Conservation (phyloP, 2,329 filamentous ascomycete species). For the Paraphaeosphaeria minitans region DNA sequence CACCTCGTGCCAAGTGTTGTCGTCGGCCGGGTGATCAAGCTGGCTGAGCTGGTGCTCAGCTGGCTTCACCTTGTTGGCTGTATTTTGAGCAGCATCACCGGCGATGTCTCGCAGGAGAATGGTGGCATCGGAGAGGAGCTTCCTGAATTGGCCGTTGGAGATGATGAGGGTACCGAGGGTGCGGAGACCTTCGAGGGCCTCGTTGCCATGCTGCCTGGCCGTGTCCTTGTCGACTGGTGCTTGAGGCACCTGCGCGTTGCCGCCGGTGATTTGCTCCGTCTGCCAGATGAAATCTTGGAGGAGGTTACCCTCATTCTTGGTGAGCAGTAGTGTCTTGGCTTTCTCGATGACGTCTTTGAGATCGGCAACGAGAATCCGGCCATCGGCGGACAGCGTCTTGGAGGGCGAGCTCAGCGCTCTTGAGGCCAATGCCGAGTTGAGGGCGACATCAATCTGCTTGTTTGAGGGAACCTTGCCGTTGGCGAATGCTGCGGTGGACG, state of each 20-base stretch:
- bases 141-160: slow-evolving; percentile 95
- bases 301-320: slow-evolving; percentile 94
- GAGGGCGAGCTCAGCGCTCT: slow-evolving; percentile 72
- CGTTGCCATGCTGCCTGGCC: slow-evolving; percentile 80
- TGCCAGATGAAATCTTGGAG: slow-evolving; percentile 98
- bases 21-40: slow-evolving; percentile 82
- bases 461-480: slow-evolving; percentile 93
- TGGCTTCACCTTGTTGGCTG: slow-evolving; percentile 76
- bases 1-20: slow-evolving; percentile 92
- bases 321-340: slow-evolving; percentile 81
- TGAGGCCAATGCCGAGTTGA: slow-evolving; percentile 84
- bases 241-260: slow-evolving; percentile 64
- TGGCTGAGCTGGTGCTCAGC: slow-evolving; percentile 75
- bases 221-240: slow-evolving; percentile 75
- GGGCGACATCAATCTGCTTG: slow-evolving; percentile 90
- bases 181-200: slow-evolving; percentile 82
- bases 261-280: slow-evolving; percentile 74
- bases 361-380: slow-evolving; percentile 77
- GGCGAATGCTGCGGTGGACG: slow-evolving; percentile 70
- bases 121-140: slow-evolving; percentile 79
- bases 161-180: slow-evolving; percentile 88
- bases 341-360: slow-evolving; percentile 79
- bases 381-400: slow-evolving; percentile 79
- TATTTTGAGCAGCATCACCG: slow-evolving; percentile 83
- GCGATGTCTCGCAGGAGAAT: slow-evolving; percentile 87